phyloP scores from a whole-genome alignment of 441 rosid genomes.

The California macrophylla region DNA sequence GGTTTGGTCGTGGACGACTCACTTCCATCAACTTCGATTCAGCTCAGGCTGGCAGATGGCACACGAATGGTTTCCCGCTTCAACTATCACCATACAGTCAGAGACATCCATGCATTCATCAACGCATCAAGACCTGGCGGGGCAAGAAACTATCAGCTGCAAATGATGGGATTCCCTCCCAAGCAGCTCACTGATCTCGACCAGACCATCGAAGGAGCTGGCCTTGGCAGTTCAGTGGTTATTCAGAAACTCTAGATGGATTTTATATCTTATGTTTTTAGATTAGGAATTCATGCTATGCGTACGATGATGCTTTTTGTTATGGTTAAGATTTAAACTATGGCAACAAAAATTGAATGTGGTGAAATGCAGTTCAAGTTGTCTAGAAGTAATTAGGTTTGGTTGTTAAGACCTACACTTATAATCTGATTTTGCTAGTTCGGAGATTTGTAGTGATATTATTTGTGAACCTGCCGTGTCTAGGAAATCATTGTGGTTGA shows the following conservation, averaged over 20 bases:
- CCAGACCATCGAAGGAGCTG: conserved; percentile 56
- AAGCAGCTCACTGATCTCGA: conserved; percentile 39
- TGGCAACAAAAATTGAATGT: too few species aligned
- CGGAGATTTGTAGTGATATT: too few species aligned
- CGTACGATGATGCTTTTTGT: too few species aligned
- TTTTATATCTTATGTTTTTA: neutral
- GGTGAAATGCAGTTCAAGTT: too few species aligned
- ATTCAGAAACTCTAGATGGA: conserved; percentile 49
- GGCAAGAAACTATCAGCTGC: conserved; percentile 40
- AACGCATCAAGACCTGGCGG: conserved; percentile 52
- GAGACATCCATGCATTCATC: conserved; percentile 47
- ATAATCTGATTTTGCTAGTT: too few species aligned
- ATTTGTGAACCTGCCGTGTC: too few species aligned
- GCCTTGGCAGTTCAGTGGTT: conserved; percentile 53
- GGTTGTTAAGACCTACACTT: too few species aligned
- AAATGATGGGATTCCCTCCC: conserved; percentile 70
- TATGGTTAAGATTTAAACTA: too few species aligned
- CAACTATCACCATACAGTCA: conserved; percentile 46
- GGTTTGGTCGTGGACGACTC: conserved; percentile 43
- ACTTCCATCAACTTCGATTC: conserved; percentile 45
- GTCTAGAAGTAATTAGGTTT: too few species aligned
- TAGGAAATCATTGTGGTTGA: too few species aligned
- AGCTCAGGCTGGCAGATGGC: conserved; percentile 56
- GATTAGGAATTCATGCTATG: neutral
- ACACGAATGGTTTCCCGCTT: conserved; percentile 57